These are phyloP conservation scores for Pisolithus microcarpus DNA, from an alignment of 768 basidiomycete genomes.

Conservation along the genomic window DNA sequence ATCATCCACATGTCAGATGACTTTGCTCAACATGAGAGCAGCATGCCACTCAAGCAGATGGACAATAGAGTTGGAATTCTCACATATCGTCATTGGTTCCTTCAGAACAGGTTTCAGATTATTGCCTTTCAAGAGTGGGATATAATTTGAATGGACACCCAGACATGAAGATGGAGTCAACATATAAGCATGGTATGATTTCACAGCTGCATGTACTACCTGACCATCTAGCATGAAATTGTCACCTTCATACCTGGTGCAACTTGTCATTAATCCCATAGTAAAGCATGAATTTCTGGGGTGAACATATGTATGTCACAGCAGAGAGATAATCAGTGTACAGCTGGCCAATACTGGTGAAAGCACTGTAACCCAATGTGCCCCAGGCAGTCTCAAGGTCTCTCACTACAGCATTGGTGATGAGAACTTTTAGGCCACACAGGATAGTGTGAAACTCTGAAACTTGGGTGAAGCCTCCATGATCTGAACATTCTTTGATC, in stretches of 20 bases:
- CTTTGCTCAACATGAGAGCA: slow-evolving; percentile 44
- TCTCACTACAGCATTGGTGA: slow-evolving; percentile 42
- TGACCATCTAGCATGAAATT: slow-evolving; percentile 73
- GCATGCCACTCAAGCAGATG: slow-evolving; percentile 60
- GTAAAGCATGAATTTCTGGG: background rate
- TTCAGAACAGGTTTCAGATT: slow-evolving; percentile 14
- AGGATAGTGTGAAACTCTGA: slow-evolving; percentile 67
- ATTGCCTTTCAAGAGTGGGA: slow-evolving; percentile 40
- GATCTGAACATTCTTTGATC: slow-evolving; percentile 42
- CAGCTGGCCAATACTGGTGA: slow-evolving; percentile 55
- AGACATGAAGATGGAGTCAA: slow-evolving; percentile 4
- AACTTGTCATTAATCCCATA: background rate
- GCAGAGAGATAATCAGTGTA: slow-evolving; percentile 62
- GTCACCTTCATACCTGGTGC: slow-evolving; percentile 63
- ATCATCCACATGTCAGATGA: slow-evolving; percentile 29
- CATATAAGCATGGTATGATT: slow-evolving; percentile 46
- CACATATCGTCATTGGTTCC: slow-evolving; percentile 29
- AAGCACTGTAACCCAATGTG: slow-evolving; percentile 66
- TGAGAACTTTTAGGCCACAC: slow-evolving; percentile 61
- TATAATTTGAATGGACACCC: slow-evolving; percentile 32
- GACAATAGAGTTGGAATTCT: slow-evolving; percentile 34
- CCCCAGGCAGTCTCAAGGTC: slow-evolving; percentile 62
- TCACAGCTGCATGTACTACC: slow-evolving; percentile 64
- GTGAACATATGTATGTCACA: slow-evolving; percentile 45
- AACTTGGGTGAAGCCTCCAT: slow-evolving; percentile 55